phyloP scores from a whole-genome alignment of 345 rosid species.

The Arabis hirsuta region DNA sequence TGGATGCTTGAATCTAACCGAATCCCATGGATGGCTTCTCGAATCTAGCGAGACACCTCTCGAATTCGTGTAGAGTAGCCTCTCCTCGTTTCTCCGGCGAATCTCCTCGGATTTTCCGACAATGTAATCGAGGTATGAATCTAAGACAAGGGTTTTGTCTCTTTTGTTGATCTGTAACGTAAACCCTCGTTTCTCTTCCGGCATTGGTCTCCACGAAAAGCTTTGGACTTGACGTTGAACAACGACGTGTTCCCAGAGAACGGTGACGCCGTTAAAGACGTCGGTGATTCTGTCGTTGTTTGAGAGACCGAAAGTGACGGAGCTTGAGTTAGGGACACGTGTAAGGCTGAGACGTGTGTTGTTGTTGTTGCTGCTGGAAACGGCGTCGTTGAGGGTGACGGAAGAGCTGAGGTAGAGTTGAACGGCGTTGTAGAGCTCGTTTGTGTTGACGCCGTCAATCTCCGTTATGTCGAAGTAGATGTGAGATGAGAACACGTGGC shows the following conservation, averaged over 20 bases:
- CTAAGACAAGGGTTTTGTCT: conserved; percentile 62
- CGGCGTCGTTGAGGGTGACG: conserved; percentile 56
- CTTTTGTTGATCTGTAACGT: conserved; percentile 69
- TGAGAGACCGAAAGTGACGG: conserved; percentile 83
- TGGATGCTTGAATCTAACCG: conserved; percentile 91
- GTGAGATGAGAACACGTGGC: conserved; percentile 60
- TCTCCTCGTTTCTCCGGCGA: conserved; percentile 66
- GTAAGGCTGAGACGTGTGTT: conserved; percentile 76
- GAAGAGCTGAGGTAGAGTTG: conserved; percentile 88
- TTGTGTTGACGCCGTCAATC: conserved; percentile 96
- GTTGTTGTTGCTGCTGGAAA: conserved; percentile 14
- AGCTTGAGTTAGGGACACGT: conserved; percentile 80
- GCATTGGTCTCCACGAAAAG: conserved; percentile 88
- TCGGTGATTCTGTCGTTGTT: conserved; percentile 81
- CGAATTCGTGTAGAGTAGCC: conserved; percentile 80
- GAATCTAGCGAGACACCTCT: conserved; percentile 87
- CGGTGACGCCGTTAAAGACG: conserved; percentile 56
- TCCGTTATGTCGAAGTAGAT: conserved; percentile 90
- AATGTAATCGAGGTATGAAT: conserved; percentile 76
- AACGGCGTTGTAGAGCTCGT: conserved; percentile 96
- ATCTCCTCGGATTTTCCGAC: conserved; percentile 77
- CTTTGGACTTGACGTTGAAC: conserved; percentile 74
- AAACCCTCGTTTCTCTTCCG: conserved; percentile 93
- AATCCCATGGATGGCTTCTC: conserved; percentile 95
- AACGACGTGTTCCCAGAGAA: conserved; percentile 90